A percentile compares a stretch with the other conserved stretches of the same genome.
phyloP scores from a whole-genome alignment of 805 yeast species.

The Kodamaea kaohsiungensis region DNA sequence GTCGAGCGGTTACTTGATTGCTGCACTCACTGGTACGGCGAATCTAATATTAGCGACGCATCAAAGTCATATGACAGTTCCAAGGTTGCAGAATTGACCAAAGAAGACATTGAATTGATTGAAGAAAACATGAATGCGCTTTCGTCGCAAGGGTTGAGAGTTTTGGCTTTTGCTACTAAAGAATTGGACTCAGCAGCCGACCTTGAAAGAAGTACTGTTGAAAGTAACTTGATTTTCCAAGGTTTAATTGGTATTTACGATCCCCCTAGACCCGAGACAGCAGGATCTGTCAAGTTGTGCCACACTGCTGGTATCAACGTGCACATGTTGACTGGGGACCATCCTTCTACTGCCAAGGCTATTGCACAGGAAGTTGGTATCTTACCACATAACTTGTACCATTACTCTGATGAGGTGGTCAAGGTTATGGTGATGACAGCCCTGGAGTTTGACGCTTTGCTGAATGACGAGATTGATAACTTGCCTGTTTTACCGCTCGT shows the following conservation, averaged over 20 bases:
- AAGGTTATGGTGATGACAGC: conserved; percentile 46
- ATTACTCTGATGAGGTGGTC: conserved; percentile 57
- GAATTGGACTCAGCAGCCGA: conserved; percentile 19
- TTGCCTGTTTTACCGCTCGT: conserved; percentile 42
- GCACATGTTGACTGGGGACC: conserved; percentile 83
- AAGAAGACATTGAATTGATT: conserved; percentile 41
- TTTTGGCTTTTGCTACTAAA: conserved; percentile 58
- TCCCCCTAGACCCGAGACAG: conserved; percentile 74
- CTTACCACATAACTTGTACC: conserved; percentile 54
- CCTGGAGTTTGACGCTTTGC: conserved; percentile 32
- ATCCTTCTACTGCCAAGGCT: conserved; percentile 74
- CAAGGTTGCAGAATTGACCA: conserved; percentile 33
- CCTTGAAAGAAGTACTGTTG: conserved; percentile 43
- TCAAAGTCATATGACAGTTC: conserved; percentile 17
- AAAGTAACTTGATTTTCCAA: conserved; percentile 53
- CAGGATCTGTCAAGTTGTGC: conserved; percentile 62
- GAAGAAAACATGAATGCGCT: conserved; percentile 58
- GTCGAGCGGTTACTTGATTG: conserved; percentile 65
- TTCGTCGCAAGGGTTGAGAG: conserved; percentile 65
- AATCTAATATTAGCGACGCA: conserved; percentile 22
- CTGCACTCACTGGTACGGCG: conserved; percentile 55
- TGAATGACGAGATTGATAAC: conserved; percentile 33
- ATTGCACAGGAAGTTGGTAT: conserved; percentile 83
- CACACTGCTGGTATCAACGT: conserved; percentile 77
- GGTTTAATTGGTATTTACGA: conserved; percentile 80